These are phyloP conservation scores for Scheffersomyces illinoinensis DNA, from an alignment of 1,139 yeast genomes.

Conservation along the genomic window DNA sequence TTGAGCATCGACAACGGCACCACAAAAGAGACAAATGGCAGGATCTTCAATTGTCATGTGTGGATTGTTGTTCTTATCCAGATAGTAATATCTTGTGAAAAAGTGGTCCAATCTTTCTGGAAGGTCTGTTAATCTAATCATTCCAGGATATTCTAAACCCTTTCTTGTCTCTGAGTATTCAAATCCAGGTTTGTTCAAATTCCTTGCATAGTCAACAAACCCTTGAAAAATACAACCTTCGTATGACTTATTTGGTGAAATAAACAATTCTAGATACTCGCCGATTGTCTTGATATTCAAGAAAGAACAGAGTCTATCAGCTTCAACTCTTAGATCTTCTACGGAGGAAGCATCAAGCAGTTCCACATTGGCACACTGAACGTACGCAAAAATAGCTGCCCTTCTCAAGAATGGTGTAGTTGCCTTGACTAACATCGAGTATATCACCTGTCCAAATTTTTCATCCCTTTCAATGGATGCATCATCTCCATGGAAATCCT, in stretches of 20 bases:
- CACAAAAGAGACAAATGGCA: conserved; percentile 86
- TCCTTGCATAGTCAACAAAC: conserved; percentile 17
- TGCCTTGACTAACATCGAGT: conserved; percentile 56
- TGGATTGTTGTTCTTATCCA: conserved; percentile 42
- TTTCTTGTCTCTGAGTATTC: conserved; percentile 11
- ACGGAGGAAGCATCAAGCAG: conserved; percentile 25
- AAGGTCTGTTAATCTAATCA: conserved; percentile 54
- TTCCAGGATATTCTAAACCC: conserved; percentile 66
- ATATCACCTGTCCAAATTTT: conserved; percentile 40
- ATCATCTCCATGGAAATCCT: conserved; percentile 9
- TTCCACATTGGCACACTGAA: conserved; percentile 57
- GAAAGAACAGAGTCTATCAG: conserved; percentile 55
- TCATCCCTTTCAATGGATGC: conserved; percentile 9
- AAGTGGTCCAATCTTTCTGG: conserved; percentile 73
- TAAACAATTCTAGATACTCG: conserved; percentile 10
- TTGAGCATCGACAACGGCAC: conserved; percentile 67
- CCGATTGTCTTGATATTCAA: conserved; percentile 48
- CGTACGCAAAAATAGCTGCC: conserved; percentile 58
- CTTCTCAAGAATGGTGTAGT: conserved; percentile 70
- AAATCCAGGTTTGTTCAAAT: conserved; percentile 2
- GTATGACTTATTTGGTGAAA: conserved; percentile 6
- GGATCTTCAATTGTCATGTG: conserved; percentile 62
- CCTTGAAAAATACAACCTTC: conserved; percentile 19
- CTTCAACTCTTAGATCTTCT: conserved; percentile 44
- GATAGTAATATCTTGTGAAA: conserved; percentile 58